These are phyloP conservation scores for Fusarium coffeatum DNA, from an alignment of 2,329 filamentous ascomycete genomes.

Conservation along the genomic window DNA sequence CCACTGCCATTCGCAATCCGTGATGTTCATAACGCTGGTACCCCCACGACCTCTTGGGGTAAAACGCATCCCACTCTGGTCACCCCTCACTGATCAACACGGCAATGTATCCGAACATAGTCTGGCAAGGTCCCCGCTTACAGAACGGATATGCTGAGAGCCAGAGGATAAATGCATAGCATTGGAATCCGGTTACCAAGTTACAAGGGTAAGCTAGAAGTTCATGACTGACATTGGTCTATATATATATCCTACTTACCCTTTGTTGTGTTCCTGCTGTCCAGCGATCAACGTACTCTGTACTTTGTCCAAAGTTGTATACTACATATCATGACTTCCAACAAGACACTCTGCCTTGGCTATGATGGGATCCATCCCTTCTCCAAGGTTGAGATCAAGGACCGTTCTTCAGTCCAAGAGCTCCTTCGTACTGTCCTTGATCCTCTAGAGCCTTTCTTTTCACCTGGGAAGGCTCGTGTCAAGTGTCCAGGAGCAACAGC, in stretches of 20 bases:
- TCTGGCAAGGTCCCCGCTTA: conserved; percentile 16
- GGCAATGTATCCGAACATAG: conserved; percentile 17
- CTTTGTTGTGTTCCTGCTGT: neutral
- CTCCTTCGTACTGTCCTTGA: conserved; percentile 74
- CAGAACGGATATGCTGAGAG: conserved; percentile 7
- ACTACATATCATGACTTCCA: conserved; percentile 33
- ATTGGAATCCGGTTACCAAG: conserved; percentile 10
- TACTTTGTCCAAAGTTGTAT: neutral
- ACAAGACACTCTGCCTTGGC: conserved; percentile 55
- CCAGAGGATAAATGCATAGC: conserved; percentile 20
- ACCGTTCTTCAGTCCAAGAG: conserved; percentile 68
- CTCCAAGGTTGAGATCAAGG: conserved; percentile 61
- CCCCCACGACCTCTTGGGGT: conserved; percentile 38
- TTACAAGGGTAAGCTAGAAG: conserved; percentile 4
- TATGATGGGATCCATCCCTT: conserved; percentile 68
- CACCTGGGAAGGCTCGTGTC: conserved; percentile 71
- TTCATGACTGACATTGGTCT: conserved; percentile 12
- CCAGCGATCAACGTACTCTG: neutral
- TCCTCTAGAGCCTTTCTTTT: conserved; percentile 78
- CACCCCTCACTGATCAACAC: conserved; percentile 34
- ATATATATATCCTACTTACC: conserved; percentile 9
- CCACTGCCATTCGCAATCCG: conserved; percentile 8
- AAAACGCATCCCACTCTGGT: conserved; percentile 4
- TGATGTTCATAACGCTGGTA: conserved; percentile 4
- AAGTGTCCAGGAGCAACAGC: conserved; percentile 76